Base-by-base conservation (phyloP, 768 basidiomycete genomes). In the Sistotremastrum niveocremeum region DNA sequence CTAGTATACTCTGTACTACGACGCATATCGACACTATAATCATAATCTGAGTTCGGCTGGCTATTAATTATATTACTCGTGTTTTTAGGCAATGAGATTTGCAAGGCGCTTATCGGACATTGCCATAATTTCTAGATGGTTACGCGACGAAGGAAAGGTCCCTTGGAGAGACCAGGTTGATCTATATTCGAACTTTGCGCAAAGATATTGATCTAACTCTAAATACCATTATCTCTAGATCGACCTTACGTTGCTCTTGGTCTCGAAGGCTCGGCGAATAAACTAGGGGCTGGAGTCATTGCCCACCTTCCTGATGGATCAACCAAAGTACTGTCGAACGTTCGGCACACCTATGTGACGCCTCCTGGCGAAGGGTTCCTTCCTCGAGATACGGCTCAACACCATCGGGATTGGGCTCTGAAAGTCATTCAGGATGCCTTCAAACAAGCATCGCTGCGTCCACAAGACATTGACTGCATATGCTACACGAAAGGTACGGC, bases 341-440 rank as follows among this genome's bases (percentile, higher is more conserved):
- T 97, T 51, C 76, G 95, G 52, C 95, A 97, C 56, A 99, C 95
- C n/a, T 97, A 98, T 61, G 86, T 98, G 54, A 98, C 95, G 2
- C 95, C 95, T 4, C 89, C 94, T 3, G 95, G 95, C 2, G 90
- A 98, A 66, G 95, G 95, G 1, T 99, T 99, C 59, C 78, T 94
- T 43, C 95, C 95, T 7, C 72, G 85, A 45, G 93, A 98, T 58
- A 99, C 95, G 9, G 95, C 95, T 2, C 70, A 84, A 46, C 95
- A 98, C 57, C 95, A 99, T 66, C 79, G 93, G 39, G 77, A 95
- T 62, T 98, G 95, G 95, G 78, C 74, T 1, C 65, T 87, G 46
- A 73, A 73, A 46, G 81, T 99, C 10, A 81, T 98, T 53, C 73
- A 77, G 41, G 77, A 85, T 54, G 83, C 85, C 20, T 57, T 95